Evolutionary conservation across 2,329 filamentous ascomycete genomes (phyloP), one percentile per base, ranked within the genome.

Genomic region (Colletotrichum sansevieriae): DNA sequence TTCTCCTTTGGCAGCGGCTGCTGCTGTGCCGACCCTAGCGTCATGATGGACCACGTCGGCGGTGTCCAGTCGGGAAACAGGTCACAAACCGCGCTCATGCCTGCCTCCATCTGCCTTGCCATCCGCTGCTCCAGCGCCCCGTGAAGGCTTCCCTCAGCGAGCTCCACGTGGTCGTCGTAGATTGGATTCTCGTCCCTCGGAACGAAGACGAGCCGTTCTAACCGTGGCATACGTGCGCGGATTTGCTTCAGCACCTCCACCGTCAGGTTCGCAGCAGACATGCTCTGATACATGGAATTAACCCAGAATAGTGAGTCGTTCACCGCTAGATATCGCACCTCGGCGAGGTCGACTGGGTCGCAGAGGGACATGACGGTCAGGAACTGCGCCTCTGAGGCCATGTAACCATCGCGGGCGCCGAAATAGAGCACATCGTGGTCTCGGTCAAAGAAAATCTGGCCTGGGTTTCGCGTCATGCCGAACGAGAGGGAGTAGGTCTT

Each of bases 351-450:
- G 10, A 72, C 73, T 6, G 77, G 79, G 49, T 78, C 76, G 71
- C 79, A 82, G 73, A 85, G 77, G 59, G 78, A 74, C 75, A 85
- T 78, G 72, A 80, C 80, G 13, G 82, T 83, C 58, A 79, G 78
- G 63, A 86, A 82, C 70, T 85, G 80, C 6, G 83, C 78, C 64
- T 81, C 79, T 58, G 83, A 78, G 20, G 81, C 82, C 78, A 83
- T 83, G 75, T 79, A 82, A 59, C 83, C 83, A 29, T 80, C 73
- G 37, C 81, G 77, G 11, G 80, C 78, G 41, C 83, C 83, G 71
- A 86, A 85, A 73, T 83, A 85, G 59, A 86, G 76, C n/a, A 83
- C 78, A 67, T 86, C 84, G 57, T 72, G 72, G 13, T 71, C 59
- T 0, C 78, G 76, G 68, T 82, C 80, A 72, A 86, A 82, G 70